A percentile compares a stretch with the other conserved stretches of the same genome.
These are phyloP conservation scores for Paraurostyla sp. DNA, from an alignment of 73 alveolate genomes.

Conservation along the genomic window DNA sequence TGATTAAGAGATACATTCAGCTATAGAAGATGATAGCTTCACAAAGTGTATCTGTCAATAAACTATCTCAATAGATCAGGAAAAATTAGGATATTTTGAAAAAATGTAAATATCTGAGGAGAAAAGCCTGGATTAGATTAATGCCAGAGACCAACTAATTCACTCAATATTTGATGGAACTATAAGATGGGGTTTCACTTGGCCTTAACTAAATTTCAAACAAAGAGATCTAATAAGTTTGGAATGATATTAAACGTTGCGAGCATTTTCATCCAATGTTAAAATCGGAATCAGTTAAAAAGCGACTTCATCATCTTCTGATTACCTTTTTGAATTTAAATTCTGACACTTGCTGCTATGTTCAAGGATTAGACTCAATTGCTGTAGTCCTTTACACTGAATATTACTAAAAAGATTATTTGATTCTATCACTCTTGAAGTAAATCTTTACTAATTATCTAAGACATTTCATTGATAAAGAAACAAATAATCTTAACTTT, in stretches of 20 bases:
- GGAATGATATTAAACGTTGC: conserved; percentile 60
- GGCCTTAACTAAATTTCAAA: neutral
- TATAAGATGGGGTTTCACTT: neutral
- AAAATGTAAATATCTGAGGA: neutral
- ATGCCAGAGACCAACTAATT: neutral
- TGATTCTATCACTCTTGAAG: neutral
- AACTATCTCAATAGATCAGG: neutral
- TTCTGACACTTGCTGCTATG: conserved; percentile 37
- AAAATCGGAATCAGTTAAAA: neutral
- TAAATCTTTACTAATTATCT: conserved; percentile 14
- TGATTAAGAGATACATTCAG: neutral
- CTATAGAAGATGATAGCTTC: neutral
- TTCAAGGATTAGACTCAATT: conserved; percentile 60
- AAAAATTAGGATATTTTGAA: neutral
- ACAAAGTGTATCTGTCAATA: neutral
- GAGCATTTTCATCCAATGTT: conserved; percentile 59
- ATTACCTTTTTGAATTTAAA: neutral
- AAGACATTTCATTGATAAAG: conserved; percentile 55
- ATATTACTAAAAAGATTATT: neutral
- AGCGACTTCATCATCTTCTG: neutral
- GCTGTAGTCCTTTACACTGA: conserved; percentile 44
- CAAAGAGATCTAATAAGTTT: neutral
- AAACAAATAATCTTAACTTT: conserved; percentile 13
- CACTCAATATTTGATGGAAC: neutral
- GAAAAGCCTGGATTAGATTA: conserved; percentile 5